Base-by-base conservation (phyloP, 805 yeast genomes). In the Cyberlindnera maritima region DNA sequence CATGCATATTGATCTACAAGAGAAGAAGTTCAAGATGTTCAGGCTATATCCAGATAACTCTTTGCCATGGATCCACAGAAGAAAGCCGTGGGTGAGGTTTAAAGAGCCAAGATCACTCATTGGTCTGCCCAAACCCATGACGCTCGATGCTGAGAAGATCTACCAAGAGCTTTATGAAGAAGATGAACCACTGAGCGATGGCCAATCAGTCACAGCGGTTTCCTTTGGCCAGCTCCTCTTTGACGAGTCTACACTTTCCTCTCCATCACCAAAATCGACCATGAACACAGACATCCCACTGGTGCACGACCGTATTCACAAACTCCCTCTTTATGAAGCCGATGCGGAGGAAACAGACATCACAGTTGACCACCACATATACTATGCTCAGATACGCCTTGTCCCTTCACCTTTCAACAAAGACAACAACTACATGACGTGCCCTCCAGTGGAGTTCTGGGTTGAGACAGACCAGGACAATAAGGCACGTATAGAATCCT, bases 381-480 rank as follows among this genome's bases (percentile, higher is more conserved):
- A 74, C 52, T 58, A 63, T 32, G 65, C 73, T 13, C 81, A 77
- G 55, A 49, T 78, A 47, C 71, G 69, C 53, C 72, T 77, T 43
- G 56, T 70, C 9, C 81, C 82, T 1, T 65, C 74, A 6, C 72
- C 80, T 33, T 63, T 66, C 56, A 49, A 57, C 49, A 53, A 54
- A 6, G 55, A 57, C 8, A 54, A 46, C 3, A 46, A 58, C 19
- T 60, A 63, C 44, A 56, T 63, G 41, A 57, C 65, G 35, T 69
- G 68, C 39, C 83, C 85, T 3, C 80, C 83, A 1, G 61, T 81
- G 7, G 85, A 80, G 55, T 64, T 81, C 39, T 79, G 83, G 81
- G 63, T 74, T 31, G 76, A 71, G 40, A 60, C 76, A 40, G 66
- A 65, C 17, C 65, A 67, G 14, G 45, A 49, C n/a, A 65, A 65